Conservation (phyloP, 2,329 filamentous ascomycete species). For the Cladosporium phlei region DNA sequence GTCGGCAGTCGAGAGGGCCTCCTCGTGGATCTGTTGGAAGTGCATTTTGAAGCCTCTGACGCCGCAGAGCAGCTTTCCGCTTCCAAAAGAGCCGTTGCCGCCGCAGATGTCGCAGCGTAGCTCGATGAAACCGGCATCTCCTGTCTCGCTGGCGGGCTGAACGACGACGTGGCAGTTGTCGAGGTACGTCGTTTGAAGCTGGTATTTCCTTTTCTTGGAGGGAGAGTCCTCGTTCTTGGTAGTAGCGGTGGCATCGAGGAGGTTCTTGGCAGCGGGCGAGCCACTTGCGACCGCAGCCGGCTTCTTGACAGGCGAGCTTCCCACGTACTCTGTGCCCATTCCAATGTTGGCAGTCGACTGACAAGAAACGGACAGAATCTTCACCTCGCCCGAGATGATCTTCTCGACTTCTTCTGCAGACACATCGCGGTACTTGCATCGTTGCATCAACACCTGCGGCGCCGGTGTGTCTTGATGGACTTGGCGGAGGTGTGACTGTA, state of each 20-base stretch:
- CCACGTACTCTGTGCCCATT: neutral
- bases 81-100: constrained; percentile 4
- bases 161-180: neutral
- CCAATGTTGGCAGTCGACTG: neutral
- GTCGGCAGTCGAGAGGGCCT: neutral
- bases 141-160: neutral
- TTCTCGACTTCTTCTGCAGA: neutral
- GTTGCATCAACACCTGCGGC: neutral
- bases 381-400: neutral
- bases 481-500: constrained; percentile 1
- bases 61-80: constrained; percentile 6
- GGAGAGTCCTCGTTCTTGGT: too few species aligned
- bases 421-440: constrained; percentile 1
- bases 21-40: neutral
- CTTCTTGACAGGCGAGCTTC: neutral
- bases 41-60: constrained; percentile 4
- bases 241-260: neutral
- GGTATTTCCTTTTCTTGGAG: too few species aligned
- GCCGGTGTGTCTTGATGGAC: neutral
- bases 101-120: constrained; percentile 2
- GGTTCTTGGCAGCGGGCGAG: neutral
- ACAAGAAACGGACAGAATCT: neutral
- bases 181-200: too few species aligned
- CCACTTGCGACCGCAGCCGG: neutral
- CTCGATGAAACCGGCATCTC: neutral